A percentile compares a stretch with the other conserved stretches of the same genome.
phyloP scores from a whole-genome alignment of 164 flowering plant species.

The Houttuynia cordata region DNA sequence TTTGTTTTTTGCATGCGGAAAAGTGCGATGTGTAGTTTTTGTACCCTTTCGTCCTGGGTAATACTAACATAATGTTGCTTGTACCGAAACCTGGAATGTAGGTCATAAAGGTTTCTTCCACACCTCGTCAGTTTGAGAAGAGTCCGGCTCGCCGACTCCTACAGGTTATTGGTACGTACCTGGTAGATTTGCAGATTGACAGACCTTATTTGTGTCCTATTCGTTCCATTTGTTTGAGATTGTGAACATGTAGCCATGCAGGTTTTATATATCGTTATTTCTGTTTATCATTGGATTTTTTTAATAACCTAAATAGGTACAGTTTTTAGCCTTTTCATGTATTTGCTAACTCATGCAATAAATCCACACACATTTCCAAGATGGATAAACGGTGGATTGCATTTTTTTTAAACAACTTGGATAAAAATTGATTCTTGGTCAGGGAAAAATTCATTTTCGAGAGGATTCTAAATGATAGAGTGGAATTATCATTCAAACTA shows the following conservation, averaged over 20 bases:
- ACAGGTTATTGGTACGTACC: slow-evolving; percentile 71
- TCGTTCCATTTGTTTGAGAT: background rate
- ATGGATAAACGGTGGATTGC: too few relatives aligned
- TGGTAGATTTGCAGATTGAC: background rate
- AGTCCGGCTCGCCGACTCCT: slow-evolving; percentile 64
- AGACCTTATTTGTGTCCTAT: background rate
- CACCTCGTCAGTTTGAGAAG: slow-evolving; percentile 60
- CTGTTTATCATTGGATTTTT: too few relatives aligned
- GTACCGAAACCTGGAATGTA: slow-evolving; percentile 14
- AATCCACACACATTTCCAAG: too few relatives aligned
- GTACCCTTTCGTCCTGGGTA: background rate
- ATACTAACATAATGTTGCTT: background rate
- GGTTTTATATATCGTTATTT: background rate
- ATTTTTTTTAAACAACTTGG: too few relatives aligned
- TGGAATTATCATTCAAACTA: too few relatives aligned
- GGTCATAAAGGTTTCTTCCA: slow-evolving; percentile 47
- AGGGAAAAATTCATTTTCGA: too few relatives aligned
- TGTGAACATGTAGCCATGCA: background rate
- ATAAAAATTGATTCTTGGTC: too few relatives aligned
- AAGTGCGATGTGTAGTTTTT: background rate
- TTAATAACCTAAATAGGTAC: too few relatives aligned
- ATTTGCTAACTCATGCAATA: too few relatives aligned
- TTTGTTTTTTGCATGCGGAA: background rate
- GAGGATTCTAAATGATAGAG: too few relatives aligned
- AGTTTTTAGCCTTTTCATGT: too few relatives aligned